A percentile compares a stretch with the other conserved stretches of the same genome.
Evolutionary conservation across 805 yeast genomes (phyloP).

Genomic region (Candida incommunis): DNA sequence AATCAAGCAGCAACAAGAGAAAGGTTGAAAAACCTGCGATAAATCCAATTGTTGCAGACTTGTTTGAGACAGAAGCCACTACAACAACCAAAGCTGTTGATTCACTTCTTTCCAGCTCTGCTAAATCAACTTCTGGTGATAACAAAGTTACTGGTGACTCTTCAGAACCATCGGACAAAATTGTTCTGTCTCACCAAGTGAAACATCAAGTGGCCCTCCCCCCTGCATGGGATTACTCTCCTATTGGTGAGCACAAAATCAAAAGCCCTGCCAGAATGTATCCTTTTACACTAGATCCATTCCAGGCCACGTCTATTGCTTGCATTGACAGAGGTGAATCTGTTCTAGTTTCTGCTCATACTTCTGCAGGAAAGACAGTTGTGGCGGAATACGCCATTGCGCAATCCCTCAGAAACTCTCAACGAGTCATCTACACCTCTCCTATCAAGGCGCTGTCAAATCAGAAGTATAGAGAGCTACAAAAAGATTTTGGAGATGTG

Average conservation of each 20-base stretch:
- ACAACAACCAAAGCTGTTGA: constrained; percentile 73
- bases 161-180: constrained; percentile 38
- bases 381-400: constrained; percentile 97
- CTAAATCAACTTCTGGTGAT: constrained; percentile 15
- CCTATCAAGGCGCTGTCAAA: constrained; percentile 92
- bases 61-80: constrained; percentile 78
- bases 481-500: constrained; percentile 90
- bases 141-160: constrained; percentile 27
- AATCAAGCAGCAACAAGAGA: not conserved
- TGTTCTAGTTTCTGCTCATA: constrained; percentile 93
- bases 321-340: constrained; percentile 92
- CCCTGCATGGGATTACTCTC: constrained; percentile 74
- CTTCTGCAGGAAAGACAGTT: constrained; percentile 95
- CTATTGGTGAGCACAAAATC: constrained; percentile 79
- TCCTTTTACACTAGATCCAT: constrained; percentile 90
- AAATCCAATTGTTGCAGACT: constrained; percentile 66
- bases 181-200: constrained; percentile 79
- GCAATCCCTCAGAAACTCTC: constrained; percentile 80
- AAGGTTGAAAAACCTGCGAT: not conserved
- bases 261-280: constrained; percentile 70
- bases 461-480: constrained; percentile 83
- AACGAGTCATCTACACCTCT: constrained; percentile 88
- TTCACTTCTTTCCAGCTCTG: constrained; percentile 40
- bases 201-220: constrained; percentile 97
- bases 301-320: constrained; percentile 92